Evolutionary conservation across 805 yeast genomes (phyloP).

Genomic region (Blastobotrys muscicola): DNA sequence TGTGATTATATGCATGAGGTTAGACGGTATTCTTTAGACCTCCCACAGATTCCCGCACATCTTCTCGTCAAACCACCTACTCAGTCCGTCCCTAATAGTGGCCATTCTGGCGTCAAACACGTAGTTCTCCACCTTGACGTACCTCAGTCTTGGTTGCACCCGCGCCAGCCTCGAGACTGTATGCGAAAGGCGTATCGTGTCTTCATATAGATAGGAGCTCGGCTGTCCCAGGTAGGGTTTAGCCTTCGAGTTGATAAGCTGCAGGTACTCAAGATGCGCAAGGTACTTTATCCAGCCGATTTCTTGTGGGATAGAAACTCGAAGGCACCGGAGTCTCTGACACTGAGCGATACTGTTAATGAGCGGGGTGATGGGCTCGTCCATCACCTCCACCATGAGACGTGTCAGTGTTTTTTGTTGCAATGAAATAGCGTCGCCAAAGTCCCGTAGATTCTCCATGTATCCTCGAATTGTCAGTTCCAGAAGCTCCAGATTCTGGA

Average conservation of each 20-base stretch:
- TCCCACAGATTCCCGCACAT: too few relatives aligned
- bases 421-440: too few relatives aligned
- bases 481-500: too few relatives aligned
- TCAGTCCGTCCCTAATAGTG: not conserved
- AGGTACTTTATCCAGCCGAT: not conserved
- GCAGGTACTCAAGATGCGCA: constrained; percentile 3
- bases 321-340: not conserved
- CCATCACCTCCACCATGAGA: too few relatives aligned
- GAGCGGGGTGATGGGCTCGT: too few relatives aligned
- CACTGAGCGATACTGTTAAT: not conserved
- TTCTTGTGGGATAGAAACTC: not conserved
- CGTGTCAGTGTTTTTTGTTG: too few relatives aligned
- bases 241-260: constrained; percentile 6
- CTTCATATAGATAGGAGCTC: too few relatives aligned
- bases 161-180: not conserved
- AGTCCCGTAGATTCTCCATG: too few relatives aligned
- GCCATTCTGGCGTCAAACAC: not conserved
- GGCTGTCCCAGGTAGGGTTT: not conserved
- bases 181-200: not conserved
- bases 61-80: not conserved
- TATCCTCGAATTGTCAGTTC: too few relatives aligned
- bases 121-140: not conserved
- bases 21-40: too few relatives aligned
- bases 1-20: too few relatives aligned
- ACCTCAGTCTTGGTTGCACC: not conserved